Evolutionary conservation across 768 basidiomycete genomes (phyloP).

Genomic region (Trametes punicea): DNA sequence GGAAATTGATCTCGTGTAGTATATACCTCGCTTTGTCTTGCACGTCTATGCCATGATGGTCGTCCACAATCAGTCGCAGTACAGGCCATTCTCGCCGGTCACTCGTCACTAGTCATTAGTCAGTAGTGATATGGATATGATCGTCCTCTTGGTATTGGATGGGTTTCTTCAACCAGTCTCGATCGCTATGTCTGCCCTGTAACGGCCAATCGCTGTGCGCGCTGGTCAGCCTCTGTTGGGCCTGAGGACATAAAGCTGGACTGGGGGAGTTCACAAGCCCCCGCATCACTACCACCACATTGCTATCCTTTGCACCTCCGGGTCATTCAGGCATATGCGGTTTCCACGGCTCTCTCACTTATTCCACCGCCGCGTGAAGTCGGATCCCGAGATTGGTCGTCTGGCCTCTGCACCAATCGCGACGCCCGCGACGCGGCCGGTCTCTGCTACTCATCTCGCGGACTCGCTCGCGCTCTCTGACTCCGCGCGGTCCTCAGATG

Average conservation of each 20-base stretch:
- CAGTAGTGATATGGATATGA: background rate
- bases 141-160: background rate
- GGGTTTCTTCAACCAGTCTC: background rate
- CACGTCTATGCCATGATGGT: background rate
- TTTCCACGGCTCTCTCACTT: conserved; percentile 25
- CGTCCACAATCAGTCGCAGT: too few relatives aligned
- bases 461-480: background rate
- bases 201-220: background rate
- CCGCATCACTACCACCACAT: conserved; percentile 1
- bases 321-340: conserved; percentile 16
- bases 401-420: conserved; percentile 14
- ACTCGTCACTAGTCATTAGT: too few relatives aligned
- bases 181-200: background rate
- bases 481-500: background rate
- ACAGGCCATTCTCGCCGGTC: too few relatives aligned
- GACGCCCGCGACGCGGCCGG: conserved; percentile 7
- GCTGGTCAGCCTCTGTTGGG: background rate
- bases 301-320: background rate
- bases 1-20: background rate
- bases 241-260: too few relatives aligned
- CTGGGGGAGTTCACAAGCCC: too few relatives aligned
- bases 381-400: conserved; percentile 23
- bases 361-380: conserved; percentile 25
- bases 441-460: conserved; percentile 19
- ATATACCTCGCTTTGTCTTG: conserved; percentile 16